Evolutionary conservation across 192 early-diverging fungal species (phyloP).

Genomic region (Gryganskiella cystojenkinii): DNA sequence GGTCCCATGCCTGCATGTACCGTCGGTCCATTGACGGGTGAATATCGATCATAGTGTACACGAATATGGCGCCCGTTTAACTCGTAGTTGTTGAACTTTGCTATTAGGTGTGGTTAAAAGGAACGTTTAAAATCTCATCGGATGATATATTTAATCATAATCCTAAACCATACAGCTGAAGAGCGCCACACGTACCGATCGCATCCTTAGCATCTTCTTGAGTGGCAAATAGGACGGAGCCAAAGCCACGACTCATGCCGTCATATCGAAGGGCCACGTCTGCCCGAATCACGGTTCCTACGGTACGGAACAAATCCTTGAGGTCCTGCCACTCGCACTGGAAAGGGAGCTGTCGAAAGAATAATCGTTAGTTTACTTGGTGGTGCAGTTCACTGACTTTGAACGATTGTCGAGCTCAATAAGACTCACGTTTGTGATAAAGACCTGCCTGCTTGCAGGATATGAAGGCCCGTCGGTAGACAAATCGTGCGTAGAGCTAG

Average conservation of each 20-base stretch:
- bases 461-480: too few relatives aligned
- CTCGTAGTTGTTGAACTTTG: conserved; percentile 60
- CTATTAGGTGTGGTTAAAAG: conserved; percentile 22
- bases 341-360: conserved; percentile 66
- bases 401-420: too few relatives aligned
- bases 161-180: background rate
- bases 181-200: conserved; percentile 56
- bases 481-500: too few relatives aligned
- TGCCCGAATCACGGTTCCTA: conserved; percentile 74
- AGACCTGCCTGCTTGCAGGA: too few relatives aligned
- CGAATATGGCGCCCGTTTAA: conserved; percentile 60
- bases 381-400: background rate
- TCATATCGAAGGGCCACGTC: conserved; percentile 71
- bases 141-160: background rate
- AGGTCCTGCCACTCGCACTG: conserved; percentile 85
- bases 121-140: background rate
- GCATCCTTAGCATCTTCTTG: conserved; percentile 77
- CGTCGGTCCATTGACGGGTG: conserved; percentile 31
- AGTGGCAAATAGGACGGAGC: conserved; percentile 74
- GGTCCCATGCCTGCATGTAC: conserved; percentile 44
- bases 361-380: conserved; percentile 8
- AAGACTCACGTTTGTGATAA: too few relatives aligned
- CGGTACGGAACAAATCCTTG: conserved; percentile 80
- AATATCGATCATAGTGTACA: conserved; percentile 65
- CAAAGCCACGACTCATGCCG: conserved; percentile 80